Conservation (phyloP, 2,329 filamentous ascomycete species). For the Nothophaeocryptopus gaeumannii region DNA sequence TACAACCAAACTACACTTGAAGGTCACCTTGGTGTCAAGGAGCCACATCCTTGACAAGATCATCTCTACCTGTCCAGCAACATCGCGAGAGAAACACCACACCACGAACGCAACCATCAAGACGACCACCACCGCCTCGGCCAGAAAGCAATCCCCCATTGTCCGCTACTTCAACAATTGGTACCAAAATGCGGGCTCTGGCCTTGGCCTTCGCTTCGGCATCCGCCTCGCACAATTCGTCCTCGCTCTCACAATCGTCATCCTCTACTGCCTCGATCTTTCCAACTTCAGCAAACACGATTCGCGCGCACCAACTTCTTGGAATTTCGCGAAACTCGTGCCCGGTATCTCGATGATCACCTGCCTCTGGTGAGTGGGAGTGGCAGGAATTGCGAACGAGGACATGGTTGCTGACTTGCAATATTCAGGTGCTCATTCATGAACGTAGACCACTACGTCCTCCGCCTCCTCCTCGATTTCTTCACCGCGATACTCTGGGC, state of each 20-base stretch:
- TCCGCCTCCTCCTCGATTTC: constrained; percentile 6
- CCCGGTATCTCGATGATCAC: constrained; percentile 4
- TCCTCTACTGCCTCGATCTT: constrained; percentile 6
- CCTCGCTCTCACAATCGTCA: constrained; percentile 8
- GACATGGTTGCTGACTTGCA: no score
- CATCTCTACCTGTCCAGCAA: no score
- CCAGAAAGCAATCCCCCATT: constrained; percentile 1
- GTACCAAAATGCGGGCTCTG: constrained; percentile 8
- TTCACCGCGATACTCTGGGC: constrained; percentile 7
- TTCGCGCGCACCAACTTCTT: neutral
- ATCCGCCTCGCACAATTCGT: constrained; percentile 3
- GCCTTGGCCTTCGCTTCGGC: constrained; percentile 8
- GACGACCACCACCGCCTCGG: no score
- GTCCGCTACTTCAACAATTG: constrained; percentile 6
- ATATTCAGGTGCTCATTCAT: neutral
- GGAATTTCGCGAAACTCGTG: constrained; percentile 10
- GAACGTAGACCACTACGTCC: neutral
- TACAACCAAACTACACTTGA: no score
- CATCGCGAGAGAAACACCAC: no score
- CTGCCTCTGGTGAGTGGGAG: constrained; percentile 5
- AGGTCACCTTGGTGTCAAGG: no score
- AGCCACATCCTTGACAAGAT: no score
- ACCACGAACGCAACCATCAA: no score
- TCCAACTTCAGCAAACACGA: neutral
- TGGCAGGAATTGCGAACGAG: no score